These are phyloP conservation scores for Ophiostoma ips DNA, from an alignment of 2,329 filamentous ascomycete genomes.

Conservation along the genomic window DNA sequence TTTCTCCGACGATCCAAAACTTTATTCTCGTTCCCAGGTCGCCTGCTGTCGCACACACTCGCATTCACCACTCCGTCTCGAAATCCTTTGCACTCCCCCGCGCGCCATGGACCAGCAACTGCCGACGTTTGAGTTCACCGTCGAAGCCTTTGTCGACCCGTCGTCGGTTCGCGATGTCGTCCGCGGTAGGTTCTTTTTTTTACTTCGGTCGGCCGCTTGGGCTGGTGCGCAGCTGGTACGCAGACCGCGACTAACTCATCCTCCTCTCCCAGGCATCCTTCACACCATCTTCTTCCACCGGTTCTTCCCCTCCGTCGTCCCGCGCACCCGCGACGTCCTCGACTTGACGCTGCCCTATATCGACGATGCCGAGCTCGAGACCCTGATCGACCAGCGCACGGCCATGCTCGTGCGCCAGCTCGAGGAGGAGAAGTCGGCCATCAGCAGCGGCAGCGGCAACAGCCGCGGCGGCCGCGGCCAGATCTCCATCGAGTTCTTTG, in stretches of 20 bases:
- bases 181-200: slow-evolving; percentile 48
- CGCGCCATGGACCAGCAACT: slow-evolving; percentile 12
- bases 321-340: slow-evolving; percentile 74
- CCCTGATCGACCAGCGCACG: slow-evolving; percentile 80
- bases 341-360: slow-evolving; percentile 83
- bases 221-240: no score
- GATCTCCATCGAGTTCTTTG: slow-evolving; percentile 83
- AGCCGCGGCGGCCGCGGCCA: slow-evolving; percentile 47
- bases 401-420: slow-evolving; percentile 68
- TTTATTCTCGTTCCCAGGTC: no score
- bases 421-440: slow-evolving; percentile 36
- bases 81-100: background rate
- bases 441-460: slow-evolving; percentile 18
- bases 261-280: slow-evolving; percentile 52
- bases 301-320: slow-evolving; percentile 78
- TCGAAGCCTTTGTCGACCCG: slow-evolving; percentile 88
- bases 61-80: no score
- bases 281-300: slow-evolving; percentile 99
- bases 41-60: no score
- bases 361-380: slow-evolving; percentile 80
- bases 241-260: background rate
- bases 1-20: no score
- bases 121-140: slow-evolving; percentile 67
- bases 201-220: no score
- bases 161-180: slow-evolving; percentile 82